Percentiles rank a stretch among this genome's conserved stretches.
These are phyloP conservation scores for Colletotrichum salicis DNA, from an alignment of 2,329 filamentous ascomycete genomes.

Conservation along the genomic window DNA sequence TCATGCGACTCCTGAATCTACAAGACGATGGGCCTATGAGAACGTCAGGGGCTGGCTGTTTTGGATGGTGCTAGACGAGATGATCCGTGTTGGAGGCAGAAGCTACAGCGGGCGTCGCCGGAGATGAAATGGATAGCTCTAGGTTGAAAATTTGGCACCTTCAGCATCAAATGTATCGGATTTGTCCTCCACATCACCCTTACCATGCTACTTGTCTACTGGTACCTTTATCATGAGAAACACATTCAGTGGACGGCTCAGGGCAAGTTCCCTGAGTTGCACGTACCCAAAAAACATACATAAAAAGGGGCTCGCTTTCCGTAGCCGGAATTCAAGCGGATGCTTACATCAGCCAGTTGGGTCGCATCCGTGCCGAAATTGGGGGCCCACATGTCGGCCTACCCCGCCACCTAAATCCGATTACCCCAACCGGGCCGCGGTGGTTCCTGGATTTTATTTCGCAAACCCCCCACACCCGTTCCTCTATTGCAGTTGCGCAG, in stretches of 20 bases:
- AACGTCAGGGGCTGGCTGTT: slow-evolving; percentile 37
- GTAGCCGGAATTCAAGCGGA: too few species aligned
- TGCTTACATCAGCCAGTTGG: background rate
- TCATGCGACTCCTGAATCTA: slow-evolving; percentile 35
- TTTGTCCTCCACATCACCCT: too few species aligned
- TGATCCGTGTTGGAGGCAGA: slow-evolving; percentile 35
- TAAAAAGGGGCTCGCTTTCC: background rate
- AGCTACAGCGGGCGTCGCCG: slow-evolving; percentile 14
- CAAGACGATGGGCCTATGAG: slow-evolving; percentile 37
- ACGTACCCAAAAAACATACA: background rate
- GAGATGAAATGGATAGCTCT: background rate
- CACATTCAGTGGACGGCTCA: too few species aligned
- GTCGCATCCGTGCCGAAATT: background rate
- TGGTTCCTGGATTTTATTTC: background rate
- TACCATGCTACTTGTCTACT: too few species aligned
- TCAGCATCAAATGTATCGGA: too few species aligned
- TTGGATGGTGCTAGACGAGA: slow-evolving; percentile 36
- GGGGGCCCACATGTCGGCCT: background rate
- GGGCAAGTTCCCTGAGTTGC: background rate
- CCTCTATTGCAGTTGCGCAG: background rate
- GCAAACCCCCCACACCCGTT: background rate
- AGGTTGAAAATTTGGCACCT: too few species aligned
- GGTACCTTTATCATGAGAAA: too few species aligned
- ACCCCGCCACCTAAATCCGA: background rate
- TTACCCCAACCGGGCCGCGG: background rate